A percentile compares a stretch with the other conserved stretches of the same genome.
Conservation (phyloP, 176 grass and related monocot genomes). For the Alloteropsis semialata region DNA sequence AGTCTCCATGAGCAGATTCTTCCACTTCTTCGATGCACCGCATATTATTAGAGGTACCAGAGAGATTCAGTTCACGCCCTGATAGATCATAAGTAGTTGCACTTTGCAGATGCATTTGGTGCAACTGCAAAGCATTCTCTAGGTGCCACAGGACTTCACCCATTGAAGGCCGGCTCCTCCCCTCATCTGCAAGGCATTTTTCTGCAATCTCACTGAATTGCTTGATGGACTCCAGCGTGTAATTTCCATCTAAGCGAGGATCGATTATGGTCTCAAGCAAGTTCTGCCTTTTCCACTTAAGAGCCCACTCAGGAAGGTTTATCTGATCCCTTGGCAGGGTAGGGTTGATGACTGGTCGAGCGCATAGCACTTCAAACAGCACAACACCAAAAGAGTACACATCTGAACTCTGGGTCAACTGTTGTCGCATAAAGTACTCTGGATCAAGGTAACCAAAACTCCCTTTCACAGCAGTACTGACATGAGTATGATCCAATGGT, state of each 20-base stretch:
- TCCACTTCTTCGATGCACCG: constrained; percentile 22
- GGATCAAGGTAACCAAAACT: constrained; percentile 98
- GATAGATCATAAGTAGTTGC: not conserved
- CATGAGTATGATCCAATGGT: constrained; percentile 90
- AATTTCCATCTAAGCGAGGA: constrained; percentile 51
- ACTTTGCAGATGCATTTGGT: constrained; percentile 49
- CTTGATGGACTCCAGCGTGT: constrained; percentile 61
- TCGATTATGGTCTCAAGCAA: constrained; percentile 68
- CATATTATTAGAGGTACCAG: constrained; percentile 12
- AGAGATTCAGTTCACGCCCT: constrained; percentile 5
- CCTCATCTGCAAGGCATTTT: constrained; percentile 92
- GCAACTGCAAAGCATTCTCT: constrained; percentile 68
- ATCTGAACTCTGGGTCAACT: constrained; percentile 92
- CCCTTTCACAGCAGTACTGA: constrained; percentile 93
- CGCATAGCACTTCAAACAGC: constrained; percentile 83
- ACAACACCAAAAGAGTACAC: constrained; percentile 97
- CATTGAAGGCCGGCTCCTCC: constrained; percentile 63
- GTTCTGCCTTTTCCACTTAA: constrained; percentile 63
- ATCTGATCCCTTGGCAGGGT: constrained; percentile 82
- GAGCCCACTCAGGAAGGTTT: constrained; percentile 91
- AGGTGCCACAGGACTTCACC: constrained; percentile 94
- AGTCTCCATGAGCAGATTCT: not conserved
- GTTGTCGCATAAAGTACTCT: constrained; percentile 84
- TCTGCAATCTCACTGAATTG: constrained; percentile 83
- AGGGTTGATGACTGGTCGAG: constrained; percentile 83